phyloP scores from a whole-genome alignment of 805 yeast genomes.

The Sugiyamaella americana region DNA sequence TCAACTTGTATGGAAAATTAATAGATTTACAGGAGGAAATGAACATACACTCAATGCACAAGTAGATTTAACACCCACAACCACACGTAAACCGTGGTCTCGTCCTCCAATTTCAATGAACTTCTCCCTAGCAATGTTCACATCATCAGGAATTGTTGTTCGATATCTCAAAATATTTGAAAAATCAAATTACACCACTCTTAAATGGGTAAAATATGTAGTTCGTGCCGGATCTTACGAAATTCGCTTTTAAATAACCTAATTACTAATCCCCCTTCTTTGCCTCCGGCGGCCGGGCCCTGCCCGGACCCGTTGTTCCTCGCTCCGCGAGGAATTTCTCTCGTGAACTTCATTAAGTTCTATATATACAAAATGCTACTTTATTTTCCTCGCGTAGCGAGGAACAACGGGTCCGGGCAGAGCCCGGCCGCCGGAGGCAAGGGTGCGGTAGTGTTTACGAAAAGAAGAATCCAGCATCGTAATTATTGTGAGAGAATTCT shows the following conservation, averaged over 20 bases:
- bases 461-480: constrained; percentile 22
- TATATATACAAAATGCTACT: too few relatives aligned
- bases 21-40: constrained; percentile 59
- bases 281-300: not conserved
- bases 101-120: constrained; percentile 69
- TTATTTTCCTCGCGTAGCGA: too few relatives aligned
- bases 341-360: too few relatives aligned
- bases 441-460: not conserved
- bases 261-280: not conserved
- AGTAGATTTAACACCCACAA: constrained; percentile 35
- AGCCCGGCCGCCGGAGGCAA: constrained; percentile 1
- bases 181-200: constrained; percentile 55
- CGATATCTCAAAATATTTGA: constrained; percentile 62
- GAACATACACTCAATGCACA: constrained; percentile 57
- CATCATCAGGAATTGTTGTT: constrained; percentile 70
- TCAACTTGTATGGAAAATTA: constrained; percentile 62
- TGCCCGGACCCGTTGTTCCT: not conserved
- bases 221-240: constrained; percentile 78
- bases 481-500: constrained; percentile 16
- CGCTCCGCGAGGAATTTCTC: not conserved
- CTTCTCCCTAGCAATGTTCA: constrained; percentile 67
- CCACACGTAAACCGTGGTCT: constrained; percentile 43
- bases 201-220: constrained; percentile 82
- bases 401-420: too few relatives aligned
- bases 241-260: constrained; percentile 47